Evolutionary conservation across 805 yeast species (phyloP), one percentile per base, ranked within the genome.

Genomic region (Kazachstania viticola): DNA sequence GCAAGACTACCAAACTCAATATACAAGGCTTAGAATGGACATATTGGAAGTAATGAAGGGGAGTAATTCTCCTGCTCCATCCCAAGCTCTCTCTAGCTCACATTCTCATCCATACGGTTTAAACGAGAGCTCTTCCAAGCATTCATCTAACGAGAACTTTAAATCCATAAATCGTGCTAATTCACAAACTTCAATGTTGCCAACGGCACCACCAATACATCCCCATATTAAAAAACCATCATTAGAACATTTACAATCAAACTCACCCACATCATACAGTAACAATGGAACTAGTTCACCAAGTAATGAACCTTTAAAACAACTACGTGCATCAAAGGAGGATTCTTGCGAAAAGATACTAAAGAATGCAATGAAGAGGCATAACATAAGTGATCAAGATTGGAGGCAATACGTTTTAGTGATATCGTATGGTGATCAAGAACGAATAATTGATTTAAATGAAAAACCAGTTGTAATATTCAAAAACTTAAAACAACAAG

Each of bases 351-450:
- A 79, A 45, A 81, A 81, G 52, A 79, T 88, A 15, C 60, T 91
- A 29, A 93, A 82, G 47, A 83, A 79, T 22, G 95, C 95, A 4
- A 77, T 84, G 80, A 73, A 77, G 43, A 68, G 93, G 38, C 94
- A 87, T 58, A 76, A 75, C 37, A 66, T 88, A 30, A 75, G 73
- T 28, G 71, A 73, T 21, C 77, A 73, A 31, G 95, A 84, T 49
- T 81, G 95, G 87, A 68, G 80, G 32, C 79, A 83, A 46, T 88
- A 85, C 51, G 94, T 87, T 2, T 61, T 88, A 31, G 85, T 87
- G 13, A 80, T 88, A 12, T 80, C 93, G 49, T 85, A 83, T 50
- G 95, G 91, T 16, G 95, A 85, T 51, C 79, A 79, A 47, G 96
- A 88, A 49, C 62, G 95, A 18, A 73, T 85, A 8, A 57, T 91